phyloP scores from a whole-genome alignment of 352 stramenopile genomes.

The Phytophthora pseudosyringae region DNA sequence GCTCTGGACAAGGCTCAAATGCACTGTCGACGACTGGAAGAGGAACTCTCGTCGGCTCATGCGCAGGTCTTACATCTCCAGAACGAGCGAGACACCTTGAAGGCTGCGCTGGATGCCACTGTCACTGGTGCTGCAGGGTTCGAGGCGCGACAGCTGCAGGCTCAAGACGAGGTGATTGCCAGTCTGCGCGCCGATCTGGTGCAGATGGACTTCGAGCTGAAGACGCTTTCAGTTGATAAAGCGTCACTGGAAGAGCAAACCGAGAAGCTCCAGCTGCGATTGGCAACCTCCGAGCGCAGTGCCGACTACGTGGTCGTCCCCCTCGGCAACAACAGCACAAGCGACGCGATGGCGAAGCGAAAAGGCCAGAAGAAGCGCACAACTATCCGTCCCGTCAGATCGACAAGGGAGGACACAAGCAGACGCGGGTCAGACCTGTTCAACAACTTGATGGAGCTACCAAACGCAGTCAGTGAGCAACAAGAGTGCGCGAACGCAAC shows the following conservation, averaged over 20 bases:
- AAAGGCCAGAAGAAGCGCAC: slow-evolving; percentile 46
- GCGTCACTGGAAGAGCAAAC: slow-evolving; percentile 41
- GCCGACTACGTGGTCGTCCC: slow-evolving; percentile 54
- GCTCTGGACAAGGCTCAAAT: slow-evolving; percentile 56
- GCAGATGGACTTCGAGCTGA: slow-evolving; percentile 75
- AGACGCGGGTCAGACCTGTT: slow-evolving; percentile 45
- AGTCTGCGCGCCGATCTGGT: slow-evolving; percentile 63
- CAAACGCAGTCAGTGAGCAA: slow-evolving; percentile 49
- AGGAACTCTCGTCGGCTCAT: slow-evolving; percentile 50
- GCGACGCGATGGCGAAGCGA: slow-evolving; percentile 32
- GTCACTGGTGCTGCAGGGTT: slow-evolving; percentile 23
- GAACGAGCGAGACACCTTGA: slow-evolving; percentile 46
- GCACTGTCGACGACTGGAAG: slow-evolving; percentile 57
- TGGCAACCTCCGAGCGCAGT: slow-evolving; percentile 21
- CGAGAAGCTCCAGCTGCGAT: slow-evolving; percentile 39
- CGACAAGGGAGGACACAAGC: slow-evolving; percentile 28
- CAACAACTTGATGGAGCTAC: slow-evolving; percentile 67
- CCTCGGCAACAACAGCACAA: slow-evolving; percentile 36
- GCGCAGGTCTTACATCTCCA: slow-evolving; percentile 53
- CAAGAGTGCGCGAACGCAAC: slow-evolving; percentile 25
- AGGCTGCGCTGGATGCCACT: slow-evolving; percentile 42
- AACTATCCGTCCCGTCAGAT: slow-evolving; percentile 41
- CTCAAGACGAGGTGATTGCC: slow-evolving; percentile 57
- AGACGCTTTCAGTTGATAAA: slow-evolving; percentile 57
- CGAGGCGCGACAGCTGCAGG: slow-evolving; percentile 41